Evolutionary conservation across 371 early-diverging fungal species (phyloP).

Genomic region (Mucor velutinosus): DNA sequence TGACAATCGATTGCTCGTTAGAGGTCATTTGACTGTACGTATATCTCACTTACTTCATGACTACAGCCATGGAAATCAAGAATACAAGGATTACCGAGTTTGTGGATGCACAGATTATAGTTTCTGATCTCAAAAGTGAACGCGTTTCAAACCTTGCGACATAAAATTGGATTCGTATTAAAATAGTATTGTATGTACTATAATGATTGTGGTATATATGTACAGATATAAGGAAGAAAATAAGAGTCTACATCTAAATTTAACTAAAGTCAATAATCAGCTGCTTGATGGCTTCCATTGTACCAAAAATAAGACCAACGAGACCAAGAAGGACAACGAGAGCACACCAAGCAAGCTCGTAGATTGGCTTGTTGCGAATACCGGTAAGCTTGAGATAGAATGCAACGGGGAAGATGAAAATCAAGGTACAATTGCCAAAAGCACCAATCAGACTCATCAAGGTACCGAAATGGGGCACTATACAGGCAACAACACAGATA

Average conservation of each 20-base stretch:
- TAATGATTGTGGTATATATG: background rate
- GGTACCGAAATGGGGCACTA: conserved; percentile 81
- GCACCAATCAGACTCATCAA: conserved; percentile 86
- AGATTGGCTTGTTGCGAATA: conserved; percentile 52
- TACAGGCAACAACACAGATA: conserved; percentile 62
- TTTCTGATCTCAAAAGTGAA: no score
- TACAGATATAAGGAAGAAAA: background rate
- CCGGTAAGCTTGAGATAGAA: conserved; percentile 79
- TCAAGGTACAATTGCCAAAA: conserved; percentile 72
- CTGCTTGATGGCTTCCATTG: conserved; percentile 65
- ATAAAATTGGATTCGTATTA: no score
- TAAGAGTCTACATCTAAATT: background rate
- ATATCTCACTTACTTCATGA: no score
- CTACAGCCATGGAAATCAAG: no score
- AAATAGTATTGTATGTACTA: background rate
- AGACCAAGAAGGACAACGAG: conserved; percentile 67
- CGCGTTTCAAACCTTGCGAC: background rate
- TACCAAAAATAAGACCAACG: conserved; percentile 75
- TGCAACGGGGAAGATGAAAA: conserved; percentile 84
- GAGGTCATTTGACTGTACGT: no score
- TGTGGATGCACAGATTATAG: no score
- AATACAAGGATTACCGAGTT: no score
- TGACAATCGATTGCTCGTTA: no score
- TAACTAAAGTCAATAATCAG: conserved; percentile 39
- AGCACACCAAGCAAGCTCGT: conserved; percentile 61